Conservation (phyloP, 2,329 filamentous ascomycete genomes). For the Taxawa tesnikishii region DNA sequence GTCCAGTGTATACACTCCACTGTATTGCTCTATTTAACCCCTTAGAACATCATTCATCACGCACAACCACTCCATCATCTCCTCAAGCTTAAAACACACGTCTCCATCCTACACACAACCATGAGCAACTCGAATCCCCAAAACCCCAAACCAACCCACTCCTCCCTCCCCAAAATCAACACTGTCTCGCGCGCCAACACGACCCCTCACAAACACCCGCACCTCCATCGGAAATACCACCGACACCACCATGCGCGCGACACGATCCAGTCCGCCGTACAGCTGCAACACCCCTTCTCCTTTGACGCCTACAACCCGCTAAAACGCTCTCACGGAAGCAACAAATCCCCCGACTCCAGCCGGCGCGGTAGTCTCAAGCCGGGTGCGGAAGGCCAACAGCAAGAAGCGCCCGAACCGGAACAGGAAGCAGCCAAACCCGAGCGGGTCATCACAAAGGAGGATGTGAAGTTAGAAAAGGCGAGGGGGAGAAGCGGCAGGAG, state of each 20-base stretch:
- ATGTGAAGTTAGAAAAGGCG: slow-evolving; percentile 25
- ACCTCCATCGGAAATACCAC: slow-evolving; percentile 2
- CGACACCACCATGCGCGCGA: slow-evolving; percentile 14
- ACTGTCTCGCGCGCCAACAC: neutral
- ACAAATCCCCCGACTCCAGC: slow-evolving; percentile 11
- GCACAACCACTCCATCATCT: no score
- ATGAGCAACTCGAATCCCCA: no score
- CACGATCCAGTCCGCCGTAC: slow-evolving; percentile 30
- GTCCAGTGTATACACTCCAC: no score
- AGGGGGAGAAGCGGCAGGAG: slow-evolving; percentile 25
- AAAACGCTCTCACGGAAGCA: neutral
- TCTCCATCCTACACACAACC: no score
- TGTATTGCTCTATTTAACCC: no score
- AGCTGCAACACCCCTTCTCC: slow-evolving; percentile 30
- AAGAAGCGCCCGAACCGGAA: neutral
- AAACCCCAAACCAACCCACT: no score
- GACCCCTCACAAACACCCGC: neutral
- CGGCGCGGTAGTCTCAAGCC: slow-evolving; percentile 10
- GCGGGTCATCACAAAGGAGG: slow-evolving; percentile 18
- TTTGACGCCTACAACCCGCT: slow-evolving; percentile 28
- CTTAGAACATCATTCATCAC: no score
- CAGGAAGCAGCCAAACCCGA: slow-evolving; percentile 8
- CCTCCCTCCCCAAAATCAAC: neutral
- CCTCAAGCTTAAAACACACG: no score
- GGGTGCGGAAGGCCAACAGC: slow-evolving; percentile 1